Evolutionary conservation across 2,329 filamentous ascomycete species (phyloP), one percentile per base, ranked within the genome.

Genomic region (Emericellopsis cladophorae): DNA sequence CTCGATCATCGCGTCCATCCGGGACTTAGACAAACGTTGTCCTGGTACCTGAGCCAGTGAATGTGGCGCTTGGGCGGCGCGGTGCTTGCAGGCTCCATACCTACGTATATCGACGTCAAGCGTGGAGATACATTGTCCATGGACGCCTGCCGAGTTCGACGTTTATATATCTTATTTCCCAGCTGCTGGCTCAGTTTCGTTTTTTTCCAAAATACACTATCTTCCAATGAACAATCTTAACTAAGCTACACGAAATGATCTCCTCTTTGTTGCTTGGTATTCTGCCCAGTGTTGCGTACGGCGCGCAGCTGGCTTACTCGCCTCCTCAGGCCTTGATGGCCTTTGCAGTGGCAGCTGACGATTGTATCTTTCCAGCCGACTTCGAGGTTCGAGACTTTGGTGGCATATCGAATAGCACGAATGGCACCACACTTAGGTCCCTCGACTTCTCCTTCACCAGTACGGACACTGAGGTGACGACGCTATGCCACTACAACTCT

Each of bases 391-490:
- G 52, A 18, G 46, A 63, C 44, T 67, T 72, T 37, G 44, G 44
- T 12, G 58, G 52, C 11, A 45, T 53, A 16, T 55, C 55, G 37
- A 58, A 59, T 41, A 48, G 60, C 42, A 59, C 53, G 5, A 57
- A 55, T n/a, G 26, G 26, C 9, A 42, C 53, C 21, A 53, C 52
- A 8, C 47, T 63, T 16, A 45, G 50, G 15, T 51, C 50, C 7
- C 51, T 65, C 45, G 47, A 57, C 41, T 72, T 72, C 46, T 50
- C 44, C 39, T 72, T 61, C 51, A 39, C 51, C 32, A 66, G 71
- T 47, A 37, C 51, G 10, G 53, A 48, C n/a, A 70, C 66, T 15
- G 46, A 49, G 3, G 50, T 66, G 37, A 49, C 51, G n/a, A 67
- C 67, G 9, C 44, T 45, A 2, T 74, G 70, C 53, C 53, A 58